Percentiles rank a stretch among this genome's conserved stretches.
These are phyloP conservation scores for Cyberlindnera meyerae DNA, from an alignment of 805 yeast species.

Conservation along the genomic window DNA sequence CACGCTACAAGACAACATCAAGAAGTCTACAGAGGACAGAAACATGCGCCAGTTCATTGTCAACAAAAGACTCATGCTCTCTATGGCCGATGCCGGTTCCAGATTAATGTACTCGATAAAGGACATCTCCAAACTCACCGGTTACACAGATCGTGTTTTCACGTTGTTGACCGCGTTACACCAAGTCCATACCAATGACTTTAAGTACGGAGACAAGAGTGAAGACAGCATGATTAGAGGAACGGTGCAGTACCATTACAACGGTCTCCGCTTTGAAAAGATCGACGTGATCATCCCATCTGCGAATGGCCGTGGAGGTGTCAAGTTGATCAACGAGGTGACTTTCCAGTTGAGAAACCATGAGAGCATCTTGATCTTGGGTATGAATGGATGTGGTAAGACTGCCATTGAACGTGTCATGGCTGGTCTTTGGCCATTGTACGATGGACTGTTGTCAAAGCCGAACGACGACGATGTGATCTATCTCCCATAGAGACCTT, in stretches of 20 bases:
- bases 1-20: conserved; percentile 28
- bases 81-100: conserved; percentile 93
- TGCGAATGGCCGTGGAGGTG: conserved; percentile 52
- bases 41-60: conserved; percentile 86
- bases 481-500: conserved; percentile 82
- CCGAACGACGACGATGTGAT: conserved; percentile 67
- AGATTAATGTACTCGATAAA: conserved; percentile 91
- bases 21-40: conserved; percentile 35
- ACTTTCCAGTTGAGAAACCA: conserved; percentile 46
- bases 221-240: conserved; percentile 61
- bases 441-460: conserved; percentile 74
- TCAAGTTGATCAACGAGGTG: conserved; percentile 56
- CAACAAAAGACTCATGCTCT: conserved; percentile 83
- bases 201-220: conserved; percentile 35
- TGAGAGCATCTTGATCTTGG: conserved; percentile 73
- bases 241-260: conserved; percentile 69
- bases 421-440: conserved; percentile 91
- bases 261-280: conserved; percentile 78
- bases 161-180: conserved; percentile 71
- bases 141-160: conserved; percentile 84
- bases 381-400: conserved; percentile 88
- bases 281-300: conserved; percentile 81
- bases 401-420: conserved; percentile 78
- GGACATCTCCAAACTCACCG: conserved; percentile 86
- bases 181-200: conserved; percentile 62